Evolutionary conservation across 1,284 basidiomycete genomes (phyloP).

Genomic region (Leccinum fuscescens): DNA sequence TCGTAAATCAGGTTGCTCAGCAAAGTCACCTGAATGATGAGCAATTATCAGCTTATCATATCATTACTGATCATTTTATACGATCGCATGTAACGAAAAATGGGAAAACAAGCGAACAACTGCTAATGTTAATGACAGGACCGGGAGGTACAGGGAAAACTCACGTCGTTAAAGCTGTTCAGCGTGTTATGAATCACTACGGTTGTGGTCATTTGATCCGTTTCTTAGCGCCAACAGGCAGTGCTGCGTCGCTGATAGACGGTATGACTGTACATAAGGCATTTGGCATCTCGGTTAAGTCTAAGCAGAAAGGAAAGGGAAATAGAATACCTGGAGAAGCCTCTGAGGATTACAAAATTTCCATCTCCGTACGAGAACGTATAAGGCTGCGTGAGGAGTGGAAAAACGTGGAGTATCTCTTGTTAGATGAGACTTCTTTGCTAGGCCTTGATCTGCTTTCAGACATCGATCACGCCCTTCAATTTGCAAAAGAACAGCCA

Average conservation of each 20-base stretch:
- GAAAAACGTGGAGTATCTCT: not conserved
- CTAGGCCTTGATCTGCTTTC: not conserved
- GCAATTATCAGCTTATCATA: not conserved
- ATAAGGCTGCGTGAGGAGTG: not conserved
- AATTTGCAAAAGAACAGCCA: not conserved
- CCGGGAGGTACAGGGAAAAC: constrained; percentile 2
- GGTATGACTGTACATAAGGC: constrained; percentile 7
- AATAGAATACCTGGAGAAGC: not conserved
- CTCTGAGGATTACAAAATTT: not conserved
- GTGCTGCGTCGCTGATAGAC: not conserved
- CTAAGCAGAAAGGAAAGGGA: constrained; percentile 1
- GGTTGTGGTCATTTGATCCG: not conserved
- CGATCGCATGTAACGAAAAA: not conserved
- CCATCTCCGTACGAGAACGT: not conserved
- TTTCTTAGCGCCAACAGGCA: not conserved
- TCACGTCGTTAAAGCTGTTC: not conserved
- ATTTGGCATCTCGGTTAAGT: constrained; percentile 2
- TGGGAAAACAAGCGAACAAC: not conserved
- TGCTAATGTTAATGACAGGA: constrained; percentile 6
- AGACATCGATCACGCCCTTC: not conserved
- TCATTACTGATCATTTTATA: constrained; percentile 1
- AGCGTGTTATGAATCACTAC: not conserved
- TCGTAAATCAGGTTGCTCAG: not conserved
- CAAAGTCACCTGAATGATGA: not conserved
- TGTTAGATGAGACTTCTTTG: not conserved